Conservation (phyloP, 805 yeast species). For the Ogataea nonfermentans region DNA sequence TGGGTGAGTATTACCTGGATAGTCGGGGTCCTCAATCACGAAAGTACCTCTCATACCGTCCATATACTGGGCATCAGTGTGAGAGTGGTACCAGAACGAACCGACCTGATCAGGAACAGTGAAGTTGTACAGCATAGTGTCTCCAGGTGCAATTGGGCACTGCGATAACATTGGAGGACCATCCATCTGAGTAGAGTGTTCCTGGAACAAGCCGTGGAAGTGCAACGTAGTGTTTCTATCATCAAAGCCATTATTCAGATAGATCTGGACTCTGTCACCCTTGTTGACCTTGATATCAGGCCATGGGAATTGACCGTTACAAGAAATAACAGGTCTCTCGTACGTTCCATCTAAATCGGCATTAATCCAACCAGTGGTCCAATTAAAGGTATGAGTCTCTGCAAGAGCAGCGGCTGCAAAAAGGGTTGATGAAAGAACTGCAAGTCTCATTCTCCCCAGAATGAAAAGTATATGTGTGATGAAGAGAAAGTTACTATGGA, state of each 20-base stretch:
- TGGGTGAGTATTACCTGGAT: constrained; percentile 40
- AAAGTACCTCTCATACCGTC: constrained; percentile 88
- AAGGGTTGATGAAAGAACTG: constrained; percentile 16
- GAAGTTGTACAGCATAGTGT: constrained; percentile 74
- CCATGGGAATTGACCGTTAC: constrained; percentile 70
- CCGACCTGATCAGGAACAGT: constrained; percentile 83
- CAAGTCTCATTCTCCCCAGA: constrained; percentile 19
- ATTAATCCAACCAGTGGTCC: constrained; percentile 63
- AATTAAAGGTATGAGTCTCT: constrained; percentile 60
- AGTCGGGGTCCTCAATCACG: constrained; percentile 61
- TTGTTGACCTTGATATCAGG: constrained; percentile 75
- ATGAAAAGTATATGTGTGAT: constrained; percentile 20
- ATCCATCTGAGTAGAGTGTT: constrained; percentile 75
- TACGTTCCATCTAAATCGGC: constrained; percentile 55
- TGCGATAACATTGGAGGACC: constrained; percentile 88
- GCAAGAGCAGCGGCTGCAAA: constrained; percentile 30
- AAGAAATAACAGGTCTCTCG: constrained; percentile 46
- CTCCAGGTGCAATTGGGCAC: constrained; percentile 87
- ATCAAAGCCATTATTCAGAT: constrained; percentile 71
- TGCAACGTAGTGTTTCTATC: constrained; percentile 76
- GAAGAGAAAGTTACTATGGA: neutral
- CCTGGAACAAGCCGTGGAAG: constrained; percentile 91
- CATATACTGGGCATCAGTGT: constrained; percentile 83
- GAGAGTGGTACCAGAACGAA: constrained; percentile 97
- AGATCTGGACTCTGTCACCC: constrained; percentile 75